Evolutionary conservation across 192 early-diverging fungal genomes (phyloP).

Genomic region (Coemansia sp.): DNA sequence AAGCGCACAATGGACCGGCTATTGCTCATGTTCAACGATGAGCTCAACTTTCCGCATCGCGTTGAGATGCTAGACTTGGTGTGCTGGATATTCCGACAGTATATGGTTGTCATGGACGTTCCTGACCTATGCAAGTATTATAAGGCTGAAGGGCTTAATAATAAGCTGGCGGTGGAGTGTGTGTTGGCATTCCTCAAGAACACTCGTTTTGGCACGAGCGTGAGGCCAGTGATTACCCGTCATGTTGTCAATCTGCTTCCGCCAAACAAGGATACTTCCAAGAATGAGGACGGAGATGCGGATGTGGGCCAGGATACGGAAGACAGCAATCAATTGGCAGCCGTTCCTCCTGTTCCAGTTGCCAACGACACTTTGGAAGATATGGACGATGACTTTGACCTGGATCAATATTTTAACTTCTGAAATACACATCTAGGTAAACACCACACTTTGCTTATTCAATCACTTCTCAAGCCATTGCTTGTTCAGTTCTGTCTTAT

Average conservation of each 20-base stretch:
- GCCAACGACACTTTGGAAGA: constrained; percentile 15
- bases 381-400: constrained; percentile 31
- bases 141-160: constrained; percentile 31
- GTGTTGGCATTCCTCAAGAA: constrained; percentile 31
- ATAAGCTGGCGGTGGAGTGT: constrained; percentile 38
- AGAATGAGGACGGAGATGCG: background rate
- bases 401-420: constrained; percentile 20
- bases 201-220: constrained; percentile 18
- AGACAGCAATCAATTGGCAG: background rate
- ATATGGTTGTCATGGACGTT: constrained; percentile 33
- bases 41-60: constrained; percentile 20
- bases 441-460: constrained; percentile 19
- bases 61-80: constrained; percentile 34
- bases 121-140: constrained; percentile 21
- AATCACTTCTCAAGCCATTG: constrained; percentile 62
- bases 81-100: constrained; percentile 50
- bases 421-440: background rate
- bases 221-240: constrained; percentile 37
- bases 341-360: background rate
- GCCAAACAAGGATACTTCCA: background rate
- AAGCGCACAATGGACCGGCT: constrained; percentile 36
- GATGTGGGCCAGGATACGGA: background rate
- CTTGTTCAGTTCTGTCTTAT: constrained; percentile 64
- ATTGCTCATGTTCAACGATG: constrained; percentile 36
- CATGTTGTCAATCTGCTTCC: constrained; percentile 27